Percentiles rank a stretch among this genome's conserved stretches.
Conservation (phyloP, 345 rosid species). For the Turritis glabra region DNA sequence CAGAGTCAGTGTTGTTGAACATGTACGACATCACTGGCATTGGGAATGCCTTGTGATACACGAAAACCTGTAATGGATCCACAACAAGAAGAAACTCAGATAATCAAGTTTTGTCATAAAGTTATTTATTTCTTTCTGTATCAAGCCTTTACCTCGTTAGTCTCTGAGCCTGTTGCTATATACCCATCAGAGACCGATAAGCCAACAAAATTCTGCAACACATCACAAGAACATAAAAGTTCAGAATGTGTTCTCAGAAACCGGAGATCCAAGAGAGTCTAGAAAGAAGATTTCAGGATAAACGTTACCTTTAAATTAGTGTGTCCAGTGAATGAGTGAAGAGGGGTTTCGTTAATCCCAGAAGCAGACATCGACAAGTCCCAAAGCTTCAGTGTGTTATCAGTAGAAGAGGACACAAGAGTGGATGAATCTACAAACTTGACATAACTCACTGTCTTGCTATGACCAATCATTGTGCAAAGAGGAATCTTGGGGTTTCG, state of each 20-base stretch:
- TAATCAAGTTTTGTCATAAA: background rate
- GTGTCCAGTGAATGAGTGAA: constrained; percentile 88
- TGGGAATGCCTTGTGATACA: constrained; percentile 96
- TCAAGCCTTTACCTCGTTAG: constrained; percentile 75
- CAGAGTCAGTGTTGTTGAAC: constrained; percentile 59
- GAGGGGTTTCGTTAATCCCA: constrained; percentile 69
- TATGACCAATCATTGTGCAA: constrained; percentile 79
- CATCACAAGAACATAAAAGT: background rate
- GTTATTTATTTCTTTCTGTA: background rate
- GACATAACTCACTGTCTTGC: constrained; percentile 91
- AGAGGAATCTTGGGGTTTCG: constrained; percentile 80
- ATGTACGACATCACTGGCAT: constrained; percentile 89
- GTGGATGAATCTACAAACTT: constrained; percentile 74
- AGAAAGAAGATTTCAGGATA: background rate
- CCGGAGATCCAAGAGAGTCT: background rate
- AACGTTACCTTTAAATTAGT: constrained; percentile 70
- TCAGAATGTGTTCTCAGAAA: constrained; percentile 10
- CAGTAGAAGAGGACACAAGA: constrained; percentile 91
- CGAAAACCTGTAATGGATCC: constrained; percentile 57
- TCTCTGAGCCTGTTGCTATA: constrained; percentile 97
- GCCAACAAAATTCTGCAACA: constrained; percentile 91
- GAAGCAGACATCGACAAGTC: constrained; percentile 77
- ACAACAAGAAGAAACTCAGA: constrained; percentile 7
- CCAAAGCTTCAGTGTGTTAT: constrained; percentile 97
- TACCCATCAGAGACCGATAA: constrained; percentile 93